These are phyloP conservation scores for Dipodascopsis tothii DNA, from an alignment of 805 yeast species.

Conservation along the genomic window DNA sequence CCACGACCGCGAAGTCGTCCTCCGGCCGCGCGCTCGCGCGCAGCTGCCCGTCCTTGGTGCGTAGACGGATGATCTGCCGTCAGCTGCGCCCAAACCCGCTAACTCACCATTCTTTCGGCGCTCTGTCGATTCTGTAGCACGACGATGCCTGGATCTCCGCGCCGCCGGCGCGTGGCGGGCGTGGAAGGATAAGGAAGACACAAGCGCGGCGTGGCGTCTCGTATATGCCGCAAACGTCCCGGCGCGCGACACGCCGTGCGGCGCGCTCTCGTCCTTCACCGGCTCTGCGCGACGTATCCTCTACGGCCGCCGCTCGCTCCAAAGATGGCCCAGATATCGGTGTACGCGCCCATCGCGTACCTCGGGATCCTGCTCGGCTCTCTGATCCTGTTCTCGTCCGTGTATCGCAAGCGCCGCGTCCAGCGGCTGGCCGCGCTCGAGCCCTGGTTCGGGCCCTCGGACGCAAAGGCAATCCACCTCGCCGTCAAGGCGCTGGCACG, in stretches of 20 bases:
- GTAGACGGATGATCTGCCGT: constrained; percentile 73
- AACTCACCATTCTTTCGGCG: too few relatives aligned
- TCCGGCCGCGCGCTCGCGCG: constrained; percentile 49
- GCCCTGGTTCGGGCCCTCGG: constrained; percentile 65
- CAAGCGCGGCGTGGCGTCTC: too few relatives aligned
- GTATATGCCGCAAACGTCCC: too few relatives aligned
- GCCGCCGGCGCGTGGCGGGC: too few relatives aligned
- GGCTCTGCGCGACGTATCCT: too few relatives aligned
- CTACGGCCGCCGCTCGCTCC: too few relatives aligned
- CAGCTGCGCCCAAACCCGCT: too few relatives aligned
- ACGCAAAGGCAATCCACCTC: constrained; percentile 55
- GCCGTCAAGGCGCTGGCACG: constrained; percentile 44
- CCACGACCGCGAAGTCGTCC: constrained; percentile 40
- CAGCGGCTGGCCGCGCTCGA: constrained; percentile 49
- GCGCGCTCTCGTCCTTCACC: too few relatives aligned
- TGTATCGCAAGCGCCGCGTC: constrained; percentile 27
- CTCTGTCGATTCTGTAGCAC: too few relatives aligned
- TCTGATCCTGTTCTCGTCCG: constrained; percentile 19
- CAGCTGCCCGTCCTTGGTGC: constrained; percentile 77
- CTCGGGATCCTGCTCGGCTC: constrained; percentile 17
- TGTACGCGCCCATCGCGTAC: constrained; percentile 21
- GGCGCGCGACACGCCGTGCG: too few relatives aligned
- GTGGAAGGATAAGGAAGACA: too few relatives aligned
- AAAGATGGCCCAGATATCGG: constrained; percentile 15
- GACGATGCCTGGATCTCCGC: too few relatives aligned